Evolutionary conservation across 169 alveolate genomes (phyloP).

Genomic region (Eimeria praecox): DNA sequence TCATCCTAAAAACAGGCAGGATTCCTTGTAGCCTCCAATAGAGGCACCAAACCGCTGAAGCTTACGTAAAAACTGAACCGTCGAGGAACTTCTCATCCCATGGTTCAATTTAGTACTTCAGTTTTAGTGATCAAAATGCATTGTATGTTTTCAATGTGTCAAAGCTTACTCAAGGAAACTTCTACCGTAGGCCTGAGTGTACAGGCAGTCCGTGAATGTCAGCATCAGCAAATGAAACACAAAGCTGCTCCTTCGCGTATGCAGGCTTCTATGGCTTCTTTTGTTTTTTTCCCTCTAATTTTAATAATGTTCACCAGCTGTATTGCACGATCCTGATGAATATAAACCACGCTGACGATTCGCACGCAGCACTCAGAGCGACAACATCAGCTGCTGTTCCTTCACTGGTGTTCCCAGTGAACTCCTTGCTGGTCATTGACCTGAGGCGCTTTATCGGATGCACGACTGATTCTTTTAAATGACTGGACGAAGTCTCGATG

Average conservation of each 20-base stretch:
- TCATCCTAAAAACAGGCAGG: neutral
- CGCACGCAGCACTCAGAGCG: neutral
- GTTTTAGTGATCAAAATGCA: neutral
- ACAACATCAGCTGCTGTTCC: neutral
- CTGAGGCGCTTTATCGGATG: slow-evolving; percentile 10
- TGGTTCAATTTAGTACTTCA: neutral
- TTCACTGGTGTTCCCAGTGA: neutral
- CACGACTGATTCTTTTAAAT: neutral
- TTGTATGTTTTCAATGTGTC: neutral
- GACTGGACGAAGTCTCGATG: neutral
- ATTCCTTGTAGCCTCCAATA: neutral
- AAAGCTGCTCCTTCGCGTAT: neutral
- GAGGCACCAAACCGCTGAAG: neutral
- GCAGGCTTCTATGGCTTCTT: neutral
- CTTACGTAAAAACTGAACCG: neutral
- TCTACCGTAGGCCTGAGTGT: neutral
- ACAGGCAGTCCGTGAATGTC: slow-evolving; percentile 22
- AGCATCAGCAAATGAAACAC: neutral
- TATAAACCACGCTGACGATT: neutral
- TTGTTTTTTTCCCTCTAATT: neutral
- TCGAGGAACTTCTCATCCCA: neutral
- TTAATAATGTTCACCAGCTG: neutral
- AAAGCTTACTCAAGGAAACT: neutral
- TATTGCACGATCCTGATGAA: neutral
- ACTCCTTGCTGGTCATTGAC: neutral